phyloP scores from a whole-genome alignment of 2,329 filamentous ascomycete genomes.

The Leptographium flavum region DNA sequence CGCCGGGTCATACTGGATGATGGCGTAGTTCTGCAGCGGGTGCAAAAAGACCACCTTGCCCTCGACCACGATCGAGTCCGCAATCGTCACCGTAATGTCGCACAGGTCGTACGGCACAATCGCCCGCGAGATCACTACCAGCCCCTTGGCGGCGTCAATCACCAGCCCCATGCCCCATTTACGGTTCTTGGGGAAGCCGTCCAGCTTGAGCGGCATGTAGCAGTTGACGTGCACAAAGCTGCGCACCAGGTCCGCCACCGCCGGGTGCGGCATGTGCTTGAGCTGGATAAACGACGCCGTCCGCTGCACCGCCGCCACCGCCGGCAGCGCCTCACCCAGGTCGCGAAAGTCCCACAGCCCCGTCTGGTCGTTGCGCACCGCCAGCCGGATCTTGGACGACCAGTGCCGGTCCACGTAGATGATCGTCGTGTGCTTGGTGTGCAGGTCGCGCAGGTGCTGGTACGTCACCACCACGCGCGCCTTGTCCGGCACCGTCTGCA shows the following conservation, averaged over 20 bases:
- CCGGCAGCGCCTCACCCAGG: constrained; percentile 66
- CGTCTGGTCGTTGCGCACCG: constrained; percentile 75
- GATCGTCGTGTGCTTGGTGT: constrained; percentile 87
- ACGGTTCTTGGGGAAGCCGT: constrained; percentile 90
- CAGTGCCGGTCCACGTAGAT: constrained; percentile 90
- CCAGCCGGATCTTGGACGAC: constrained; percentile 87
- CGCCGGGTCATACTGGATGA: constrained; percentile 85
- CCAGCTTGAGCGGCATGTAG: constrained; percentile 87
- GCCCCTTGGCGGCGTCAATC: constrained; percentile 90
- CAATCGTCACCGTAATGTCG: constrained; percentile 91
- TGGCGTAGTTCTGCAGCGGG: constrained; percentile 89
- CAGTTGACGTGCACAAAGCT: constrained; percentile 92
- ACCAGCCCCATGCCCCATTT: constrained; percentile 94
- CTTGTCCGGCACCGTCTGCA: constrained; percentile 70
- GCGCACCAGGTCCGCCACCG: constrained; percentile 82
- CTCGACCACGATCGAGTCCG: constrained; percentile 87
- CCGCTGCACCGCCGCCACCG: constrained; percentile 54
- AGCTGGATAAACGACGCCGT: constrained; percentile 87
- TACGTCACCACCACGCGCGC: constrained; percentile 87
- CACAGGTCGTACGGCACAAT: constrained; percentile 94
- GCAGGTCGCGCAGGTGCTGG: constrained; percentile 86
- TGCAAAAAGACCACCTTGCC: constrained; percentile 94
- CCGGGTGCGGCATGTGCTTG: constrained; percentile 73
- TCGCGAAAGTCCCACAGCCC: constrained; percentile 93
- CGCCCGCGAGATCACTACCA: constrained; percentile 86